Percentiles rank a stretch among this genome's conserved stretches.
These are phyloP conservation scores for Alternaria sp. DNA, from an alignment of 2,329 filamentous ascomycete genomes.

Conservation along the genomic window DNA sequence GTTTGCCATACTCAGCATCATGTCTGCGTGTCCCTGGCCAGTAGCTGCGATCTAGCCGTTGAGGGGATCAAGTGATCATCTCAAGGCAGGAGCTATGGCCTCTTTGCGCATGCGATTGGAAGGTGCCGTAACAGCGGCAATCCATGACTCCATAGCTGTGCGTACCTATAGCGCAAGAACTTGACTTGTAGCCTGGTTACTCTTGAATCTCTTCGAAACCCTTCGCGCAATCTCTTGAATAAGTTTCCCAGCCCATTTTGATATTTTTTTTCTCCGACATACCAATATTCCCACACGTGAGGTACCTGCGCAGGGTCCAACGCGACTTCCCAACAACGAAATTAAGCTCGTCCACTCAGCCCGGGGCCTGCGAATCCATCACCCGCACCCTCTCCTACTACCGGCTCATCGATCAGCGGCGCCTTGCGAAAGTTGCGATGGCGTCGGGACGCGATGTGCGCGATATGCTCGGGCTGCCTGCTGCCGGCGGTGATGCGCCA, in stretches of 20 bases:
- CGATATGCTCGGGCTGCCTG: constrained; percentile 84
- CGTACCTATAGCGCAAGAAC: constrained; percentile 18
- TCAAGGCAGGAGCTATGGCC: constrained; percentile 18
- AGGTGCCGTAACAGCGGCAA: constrained; percentile 22
- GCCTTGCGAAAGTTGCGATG: constrained; percentile 38
- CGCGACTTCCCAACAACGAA: constrained; percentile 22
- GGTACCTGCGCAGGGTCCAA: constrained; percentile 19
- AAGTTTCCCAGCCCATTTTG: constrained; percentile 7
- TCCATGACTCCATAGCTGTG: constrained; percentile 23
- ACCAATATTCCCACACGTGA: constrained; percentile 18
- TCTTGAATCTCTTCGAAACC: constrained; percentile 2
- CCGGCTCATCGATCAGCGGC: constrained; percentile 30
- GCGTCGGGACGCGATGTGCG: constrained; percentile 70
- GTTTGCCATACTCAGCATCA: neutral
- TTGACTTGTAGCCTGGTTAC: constrained; percentile 3
- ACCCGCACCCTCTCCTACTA: constrained; percentile 26
- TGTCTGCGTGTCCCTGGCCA: neutral
- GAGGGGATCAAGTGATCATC: constrained; percentile 10
- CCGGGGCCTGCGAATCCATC: constrained; percentile 41
- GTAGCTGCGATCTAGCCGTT: constrained; percentile 5
- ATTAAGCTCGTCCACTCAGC: constrained; percentile 27
- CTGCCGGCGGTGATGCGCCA: constrained; percentile 53
- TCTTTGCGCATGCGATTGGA: constrained; percentile 21
- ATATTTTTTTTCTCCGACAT: constrained; percentile 1
- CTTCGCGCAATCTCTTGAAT: constrained; percentile 12